Base-by-base conservation (phyloP, 805 yeast genomes). In the Nakazawaea ambrosiae region DNA sequence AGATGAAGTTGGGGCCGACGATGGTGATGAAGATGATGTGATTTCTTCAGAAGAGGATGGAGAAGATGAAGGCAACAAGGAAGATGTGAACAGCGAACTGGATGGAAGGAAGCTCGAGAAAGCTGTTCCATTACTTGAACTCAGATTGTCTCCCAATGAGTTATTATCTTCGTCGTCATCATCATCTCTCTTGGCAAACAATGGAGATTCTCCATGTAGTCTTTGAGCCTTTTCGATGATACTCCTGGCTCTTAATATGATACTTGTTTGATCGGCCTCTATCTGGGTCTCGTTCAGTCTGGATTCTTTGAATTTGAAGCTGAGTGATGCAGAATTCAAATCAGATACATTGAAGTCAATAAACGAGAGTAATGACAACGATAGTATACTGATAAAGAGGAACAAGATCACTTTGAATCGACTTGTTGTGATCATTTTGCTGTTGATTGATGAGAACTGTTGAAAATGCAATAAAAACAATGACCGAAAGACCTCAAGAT, bases 161-260 rank as follows among this genome's bases (percentile, higher is more conserved):
- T 22, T 14, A 10, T 26, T 14, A 26, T 26, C 28, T 12, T 26
- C 28, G 12, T 26, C 16, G 15, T 32, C 35, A 14, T 32, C 28
- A 22, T 23, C 35, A 23, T 8, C 35, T 23, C 35, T 32, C 18
- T 32, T 33, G 17, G 14, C 12, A 26, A 26, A 33, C 24, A 27
- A 25, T 10, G 31, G 31, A 25, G 15, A 24, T 22, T 28, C 17
- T n/a, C 19, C 20, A 17, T 17, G 28, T 10, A 22, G 25, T 14
- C 26, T 27, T 11, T 27, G 18, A 6, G 37, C 37, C 15, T 31
- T 35, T 14, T 27, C 27, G 12, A 35, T 28, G 25, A 35, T n/a
- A 3, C 20, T 27, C 23, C 38, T 27, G 4, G 33, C 33, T 16
- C 19, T 35, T 24, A 35, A 28, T 12, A 35, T 28, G 23, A 35